Base-by-base conservation (phyloP, 306 rosid genomes). In the Echinosophora koreensis region DNA sequence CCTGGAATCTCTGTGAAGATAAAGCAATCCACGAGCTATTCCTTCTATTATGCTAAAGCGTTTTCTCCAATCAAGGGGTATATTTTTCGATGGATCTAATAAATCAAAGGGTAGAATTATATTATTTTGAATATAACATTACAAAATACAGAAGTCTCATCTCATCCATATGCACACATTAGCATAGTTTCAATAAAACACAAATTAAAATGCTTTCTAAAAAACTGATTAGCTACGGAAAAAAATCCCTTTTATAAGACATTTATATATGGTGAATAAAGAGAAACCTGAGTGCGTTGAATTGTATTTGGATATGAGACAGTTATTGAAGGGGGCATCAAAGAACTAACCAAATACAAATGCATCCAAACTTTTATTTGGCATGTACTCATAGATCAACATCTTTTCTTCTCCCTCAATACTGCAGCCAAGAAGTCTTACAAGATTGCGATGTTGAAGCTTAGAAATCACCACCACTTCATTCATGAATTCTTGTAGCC, bases 381-480 rank as follows among this genome's bases (percentile, higher is more conserved):
- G 60, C 79, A 74, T 30, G 70, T 61, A 74, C 18, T 74, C 79
- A 47, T 74, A 74, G 4, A 74, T 34, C 18, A 74, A 1, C 49
- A 74, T 74, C 79, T 74, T 74, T 74, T 60, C 79, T 0, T 76
- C 73, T 0, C 73, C 41, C 55, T 82, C 81, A 55, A 44, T 27
- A 27, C 82, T 76, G 0, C 78, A 82, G 2, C 85, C 85, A 14
- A 69, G 55, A 28, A 81, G 85, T 61, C 9, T 69, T 12, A 81
- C 85, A 51, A 81, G 81, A 50, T 81, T 81, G 5, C 85, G 69
- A 17, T 76, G 85, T 71, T 82, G 85, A 54, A 76, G 85, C 65
- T 76, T 76, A 14, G 74, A 82, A 39, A 82, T 54, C 22, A 82
- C 74, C 0, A n/a, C 38, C 0, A 82, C 68, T 17, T 62, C 85